Conservation (phyloP, 345 rosid species). For the Eucalyptus sp. region DNA sequence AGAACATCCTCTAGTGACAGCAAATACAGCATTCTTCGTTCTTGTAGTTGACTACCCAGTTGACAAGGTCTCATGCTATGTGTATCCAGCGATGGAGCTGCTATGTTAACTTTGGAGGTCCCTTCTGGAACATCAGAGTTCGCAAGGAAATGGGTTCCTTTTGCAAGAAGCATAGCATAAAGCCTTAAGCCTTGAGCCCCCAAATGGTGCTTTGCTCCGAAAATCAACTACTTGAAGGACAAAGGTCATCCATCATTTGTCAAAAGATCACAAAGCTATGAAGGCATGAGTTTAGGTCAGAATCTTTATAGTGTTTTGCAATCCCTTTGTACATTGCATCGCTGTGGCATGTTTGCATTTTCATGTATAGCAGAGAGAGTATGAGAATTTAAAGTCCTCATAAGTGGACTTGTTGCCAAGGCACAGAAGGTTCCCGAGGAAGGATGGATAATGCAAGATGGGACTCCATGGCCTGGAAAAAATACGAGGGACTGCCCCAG, state of each 20-base stretch:
- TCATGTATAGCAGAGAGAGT: constrained; percentile 51
- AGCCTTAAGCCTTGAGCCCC: constrained; percentile 85
- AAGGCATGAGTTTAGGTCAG: constrained; percentile 27
- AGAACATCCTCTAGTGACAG: constrained; percentile 93
- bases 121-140: constrained; percentile 81
- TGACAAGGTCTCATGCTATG: constrained; percentile 88
- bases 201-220: constrained; percentile 74
- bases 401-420: constrained; percentile 85
- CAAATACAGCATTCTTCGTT: constrained; percentile 78
- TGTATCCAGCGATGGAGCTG: constrained; percentile 90
- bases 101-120: constrained; percentile 85
- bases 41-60: constrained; percentile 91
- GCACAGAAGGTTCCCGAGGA: constrained; percentile 66
- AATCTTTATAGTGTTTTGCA: background rate
- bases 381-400: constrained; percentile 76
- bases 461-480: constrained; percentile 99
- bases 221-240: constrained; percentile 75
- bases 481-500: constrained; percentile 42
- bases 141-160: constrained; percentile 83
- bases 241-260: constrained; percentile 86
- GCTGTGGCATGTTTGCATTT: background rate
- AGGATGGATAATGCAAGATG: constrained; percentile 97
- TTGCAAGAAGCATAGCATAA: constrained; percentile 54
- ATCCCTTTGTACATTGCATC: background rate
- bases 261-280: constrained; percentile 88